Conservation (phyloP, 345 rosid species). For the Syzygium oleosum region DNA sequence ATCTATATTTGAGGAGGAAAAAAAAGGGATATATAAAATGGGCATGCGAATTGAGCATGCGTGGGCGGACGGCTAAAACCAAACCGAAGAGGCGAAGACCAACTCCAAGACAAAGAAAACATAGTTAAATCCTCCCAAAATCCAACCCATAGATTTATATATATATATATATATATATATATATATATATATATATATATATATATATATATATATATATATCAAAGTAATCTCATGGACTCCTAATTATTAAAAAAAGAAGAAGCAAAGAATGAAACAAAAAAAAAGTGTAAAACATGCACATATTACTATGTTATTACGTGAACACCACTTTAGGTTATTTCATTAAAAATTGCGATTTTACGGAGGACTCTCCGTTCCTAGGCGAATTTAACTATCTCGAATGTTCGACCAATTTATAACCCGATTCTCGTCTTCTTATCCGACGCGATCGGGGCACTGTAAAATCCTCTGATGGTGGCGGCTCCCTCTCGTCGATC, state of each 20-base stretch:
- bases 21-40: not conserved
- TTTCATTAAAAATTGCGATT: no score
- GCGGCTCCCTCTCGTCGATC: not conserved
- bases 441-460: not conserved
- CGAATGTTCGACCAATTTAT: accelerated
- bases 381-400: not conserved
- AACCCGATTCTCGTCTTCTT: not conserved
- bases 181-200: no score
- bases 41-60: not conserved
- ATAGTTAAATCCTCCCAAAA: not conserved
- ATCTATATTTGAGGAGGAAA: no score
- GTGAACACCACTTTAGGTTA: not conserved
- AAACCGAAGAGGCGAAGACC: not conserved
- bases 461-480: not conserved
- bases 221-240: not conserved
- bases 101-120: not conserved
- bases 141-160: not conserved
- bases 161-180: no score
- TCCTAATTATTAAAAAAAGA: not conserved
- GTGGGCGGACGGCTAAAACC: not conserved
- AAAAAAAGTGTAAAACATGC: not conserved
- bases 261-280: not conserved
- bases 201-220: no score
- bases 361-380: no score
- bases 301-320: accelerated